phyloP scores from a whole-genome alignment of 768 basidiomycete species.

The Tricholoma bakamatsutake region DNA sequence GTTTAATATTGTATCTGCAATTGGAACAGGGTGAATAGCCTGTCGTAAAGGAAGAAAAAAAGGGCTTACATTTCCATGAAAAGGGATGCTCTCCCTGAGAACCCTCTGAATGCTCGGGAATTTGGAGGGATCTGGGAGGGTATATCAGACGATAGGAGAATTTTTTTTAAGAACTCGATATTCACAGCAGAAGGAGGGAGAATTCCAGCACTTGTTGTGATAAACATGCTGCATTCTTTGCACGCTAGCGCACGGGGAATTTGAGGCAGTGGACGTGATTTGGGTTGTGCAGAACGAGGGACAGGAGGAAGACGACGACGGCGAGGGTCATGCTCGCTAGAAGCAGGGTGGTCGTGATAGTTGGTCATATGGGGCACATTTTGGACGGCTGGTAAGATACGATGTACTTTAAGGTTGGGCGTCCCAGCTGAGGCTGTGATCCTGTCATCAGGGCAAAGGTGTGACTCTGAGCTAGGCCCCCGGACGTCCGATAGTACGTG shows the following conservation, averaged over 20 bases:
- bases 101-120: conserved; percentile 47
- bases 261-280: conserved; percentile 42
- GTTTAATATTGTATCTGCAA: conserved; percentile 41
- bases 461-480: not conserved
- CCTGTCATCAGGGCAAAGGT: not conserved
- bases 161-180: conserved; percentile 5
- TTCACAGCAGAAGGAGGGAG: conserved; percentile 36
- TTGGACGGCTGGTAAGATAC: not conserved
- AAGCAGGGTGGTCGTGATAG: conserved; percentile 7
- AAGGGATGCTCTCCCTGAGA: conserved; percentile 52
- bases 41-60: not conserved
- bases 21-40: not conserved
- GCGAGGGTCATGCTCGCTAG: conserved; percentile 9
- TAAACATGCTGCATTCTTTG: conserved; percentile 38
- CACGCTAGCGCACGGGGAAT: conserved; percentile 42
- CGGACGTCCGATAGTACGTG: not conserved
- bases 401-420: not conserved
- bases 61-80: conserved; percentile 51
- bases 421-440: not conserved
- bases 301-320: conserved; percentile 18
- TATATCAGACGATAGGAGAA: not conserved
- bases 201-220: conserved; percentile 38
- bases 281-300: conserved; percentile 14
- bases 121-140: conserved; percentile 34
- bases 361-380: conserved; percentile 11